Evolutionary conservation across 768 basidiomycete species (phyloP).

Genomic region (Tephrocybe sp.): DNA sequence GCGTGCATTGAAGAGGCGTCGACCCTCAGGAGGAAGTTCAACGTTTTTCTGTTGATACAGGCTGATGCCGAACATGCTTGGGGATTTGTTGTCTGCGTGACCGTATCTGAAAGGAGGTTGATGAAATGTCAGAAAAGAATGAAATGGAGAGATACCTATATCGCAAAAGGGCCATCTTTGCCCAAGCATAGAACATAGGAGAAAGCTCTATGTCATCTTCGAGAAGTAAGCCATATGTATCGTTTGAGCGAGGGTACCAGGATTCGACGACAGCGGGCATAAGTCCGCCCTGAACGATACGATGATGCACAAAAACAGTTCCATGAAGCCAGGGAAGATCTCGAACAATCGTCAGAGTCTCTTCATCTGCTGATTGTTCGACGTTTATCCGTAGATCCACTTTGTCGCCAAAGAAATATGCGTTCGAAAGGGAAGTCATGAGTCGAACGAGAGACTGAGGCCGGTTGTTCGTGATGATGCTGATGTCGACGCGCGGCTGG

Average conservation of each 20-base stretch:
- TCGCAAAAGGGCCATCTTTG: slow-evolving; percentile 74
- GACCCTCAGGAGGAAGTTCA: slow-evolving; percentile 68
- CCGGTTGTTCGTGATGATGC: slow-evolving; percentile 77
- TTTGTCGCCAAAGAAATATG: slow-evolving; percentile 68
- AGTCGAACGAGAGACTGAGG: slow-evolving; percentile 71
- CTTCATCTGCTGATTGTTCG: slow-evolving; percentile 69
- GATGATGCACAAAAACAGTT: slow-evolving; percentile 58
- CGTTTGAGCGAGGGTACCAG: slow-evolving; percentile 77
- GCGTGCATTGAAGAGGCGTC: slow-evolving; percentile 68
- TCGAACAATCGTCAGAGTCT: slow-evolving; percentile 54
- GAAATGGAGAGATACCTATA: slow-evolving; percentile 53
- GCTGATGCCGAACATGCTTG: slow-evolving; percentile 73
- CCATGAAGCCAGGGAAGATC: slow-evolving; percentile 64
- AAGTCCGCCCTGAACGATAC: slow-evolving; percentile 77
- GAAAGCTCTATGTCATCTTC: slow-evolving; percentile 90
- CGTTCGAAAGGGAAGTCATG: slow-evolving; percentile 54
- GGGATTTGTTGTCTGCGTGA: slow-evolving; percentile 31
- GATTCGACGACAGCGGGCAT: slow-evolving; percentile 85
- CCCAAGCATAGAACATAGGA: slow-evolving; percentile 83
- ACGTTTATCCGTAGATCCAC: slow-evolving; percentile 68
- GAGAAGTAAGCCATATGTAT: slow-evolving; percentile 77
- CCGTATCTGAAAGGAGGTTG: slow-evolving; percentile 53
- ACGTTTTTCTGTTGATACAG: slow-evolving; percentile 85
- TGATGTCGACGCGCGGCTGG: slow-evolving; percentile 63
- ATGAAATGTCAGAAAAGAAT: not conserved